These are phyloP conservation scores for Thielaviopsis ethacetica DNA, from an alignment of 2,329 filamentous ascomycete genomes.

Conservation along the genomic window DNA sequence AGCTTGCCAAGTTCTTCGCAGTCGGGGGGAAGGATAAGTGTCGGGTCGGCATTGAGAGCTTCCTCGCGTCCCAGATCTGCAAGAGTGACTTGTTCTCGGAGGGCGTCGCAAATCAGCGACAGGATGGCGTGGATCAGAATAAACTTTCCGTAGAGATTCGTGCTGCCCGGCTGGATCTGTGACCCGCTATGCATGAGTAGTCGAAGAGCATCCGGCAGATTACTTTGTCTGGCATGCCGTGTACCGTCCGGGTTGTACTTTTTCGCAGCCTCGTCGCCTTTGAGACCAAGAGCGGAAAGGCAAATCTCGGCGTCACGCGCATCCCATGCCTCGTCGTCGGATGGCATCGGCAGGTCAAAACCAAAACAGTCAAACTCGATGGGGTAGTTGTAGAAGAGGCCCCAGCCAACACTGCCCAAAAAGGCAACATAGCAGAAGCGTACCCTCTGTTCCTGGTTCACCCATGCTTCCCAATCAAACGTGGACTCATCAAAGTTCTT, in stretches of 20 bases:
- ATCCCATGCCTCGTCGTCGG: constrained; percentile 61
- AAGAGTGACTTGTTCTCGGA: constrained; percentile 27
- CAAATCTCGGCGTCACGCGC: constrained; percentile 42
- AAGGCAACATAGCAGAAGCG: constrained; percentile 50
- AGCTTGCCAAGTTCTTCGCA: constrained; percentile 19
- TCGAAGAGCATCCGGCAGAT: constrained; percentile 43
- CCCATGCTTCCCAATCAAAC: constrained; percentile 52
- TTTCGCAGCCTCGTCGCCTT: constrained; percentile 38
- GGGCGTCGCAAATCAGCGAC: constrained; percentile 36
- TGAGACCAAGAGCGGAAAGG: constrained; percentile 46
- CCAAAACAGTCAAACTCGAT: constrained; percentile 48
- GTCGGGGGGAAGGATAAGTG: background rate
- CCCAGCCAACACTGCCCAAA: constrained; percentile 46
- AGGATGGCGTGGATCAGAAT: constrained; percentile 55
- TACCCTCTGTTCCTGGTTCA: constrained; percentile 54
- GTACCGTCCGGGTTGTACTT: constrained; percentile 45
- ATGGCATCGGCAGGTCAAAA: constrained; percentile 50
- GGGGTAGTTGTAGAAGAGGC: constrained; percentile 54
- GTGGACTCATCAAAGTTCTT: constrained; percentile 29
- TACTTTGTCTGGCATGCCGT: constrained; percentile 45
- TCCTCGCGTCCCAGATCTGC: constrained; percentile 18
- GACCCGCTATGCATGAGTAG: constrained; percentile 42
- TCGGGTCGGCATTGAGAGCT: constrained; percentile 21
- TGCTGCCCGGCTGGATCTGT: constrained; percentile 46
- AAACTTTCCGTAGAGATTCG: constrained; percentile 60